Evolutionary conservation across 2,329 filamentous ascomycete genomes (phyloP), one percentile per base, ranked within the genome.

Genomic region (Colletotrichum acutatum): DNA sequence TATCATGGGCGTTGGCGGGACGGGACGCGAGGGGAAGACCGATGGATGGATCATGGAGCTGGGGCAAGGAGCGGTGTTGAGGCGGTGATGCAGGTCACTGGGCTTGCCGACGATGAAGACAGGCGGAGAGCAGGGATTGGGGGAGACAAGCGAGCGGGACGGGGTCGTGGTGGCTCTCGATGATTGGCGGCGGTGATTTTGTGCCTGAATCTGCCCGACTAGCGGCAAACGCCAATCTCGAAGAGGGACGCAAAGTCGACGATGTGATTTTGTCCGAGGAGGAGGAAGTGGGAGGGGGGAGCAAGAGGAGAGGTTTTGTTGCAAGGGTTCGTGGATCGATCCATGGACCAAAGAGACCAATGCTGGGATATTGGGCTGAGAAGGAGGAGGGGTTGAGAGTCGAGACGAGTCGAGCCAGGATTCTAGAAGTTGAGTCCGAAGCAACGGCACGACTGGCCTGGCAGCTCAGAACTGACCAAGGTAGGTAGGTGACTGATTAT

Each of bases 191-290:
- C 19, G 56, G 60, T 34, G 60, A 22, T 66, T 70, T 73, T 71
- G 71, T 73, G 71, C 71, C 71, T 73, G 71, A 73, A 70, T 73
- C 61, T 73, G 71, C 71, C 71, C 71, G 71, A 73, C 71, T 73
- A 73, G 71, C 67, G 68, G 71, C 71, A 71, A 61, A 30, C 49
- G 71, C 66, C 66, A 73, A 73, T 73, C 71, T 73, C 59, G 60
- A 60, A 49, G 42, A 24, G 59, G 54, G 59, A 12, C 14, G 22
- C 16, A 46, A 66, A 56, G 71, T 60, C 22, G 54, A 61, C 46
- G 54, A 66, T 71, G 42, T 57, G 67, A 49, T 65, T 71, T 65
- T 53, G 66, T 56, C 59, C 53, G 34, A 60, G 61, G 66, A 60
- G 61, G 66, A 65, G 61, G 3, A 34, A 34, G 32, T 34, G 37